Conservation (phyloP, 306 rosid species). For the Cicer chorassanicum region DNA sequence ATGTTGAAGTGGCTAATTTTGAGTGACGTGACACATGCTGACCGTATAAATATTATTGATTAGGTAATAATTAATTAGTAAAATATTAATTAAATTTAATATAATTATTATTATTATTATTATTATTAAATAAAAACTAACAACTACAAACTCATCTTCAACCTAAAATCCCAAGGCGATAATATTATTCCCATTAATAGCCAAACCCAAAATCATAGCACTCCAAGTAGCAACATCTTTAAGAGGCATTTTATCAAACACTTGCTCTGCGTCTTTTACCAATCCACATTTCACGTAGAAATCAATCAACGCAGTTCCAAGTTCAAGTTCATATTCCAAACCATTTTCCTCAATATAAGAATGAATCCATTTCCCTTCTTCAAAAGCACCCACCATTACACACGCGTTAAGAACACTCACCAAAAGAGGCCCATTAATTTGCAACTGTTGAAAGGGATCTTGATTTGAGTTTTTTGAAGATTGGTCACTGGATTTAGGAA, state of each 20-base stretch:
- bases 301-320: slow-evolving; percentile 49
- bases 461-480: too few species aligned
- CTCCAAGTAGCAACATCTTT: slow-evolving; percentile 56
- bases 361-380: slow-evolving; percentile 54
- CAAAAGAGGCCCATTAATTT: slow-evolving; percentile 37
- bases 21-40: too few species aligned
- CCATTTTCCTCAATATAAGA: slow-evolving; percentile 42
- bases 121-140: too few species aligned
- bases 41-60: too few species aligned
- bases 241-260: slow-evolving; percentile 37
- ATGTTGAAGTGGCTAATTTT: too few species aligned
- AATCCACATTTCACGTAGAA: slow-evolving; percentile 49
- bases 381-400: slow-evolving; percentile 47
- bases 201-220: slow-evolving; percentile 56
- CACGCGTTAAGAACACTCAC: slow-evolving; percentile 52
- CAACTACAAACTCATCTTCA: too few species aligned
- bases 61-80: too few species aligned
- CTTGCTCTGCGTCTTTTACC: slow-evolving; percentile 31
- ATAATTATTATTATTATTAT: too few species aligned
- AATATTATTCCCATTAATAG: slow-evolving; percentile 48
- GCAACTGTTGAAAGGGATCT: too few species aligned
- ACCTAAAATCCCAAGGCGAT: slow-evolving; percentile 44
- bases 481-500: too few species aligned
- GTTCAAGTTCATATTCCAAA: slow-evolving; percentile 35
- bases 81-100: too few species aligned